Conservation (phyloP, 2,329 filamentous ascomycete species). For the Periconia digitata region DNA sequence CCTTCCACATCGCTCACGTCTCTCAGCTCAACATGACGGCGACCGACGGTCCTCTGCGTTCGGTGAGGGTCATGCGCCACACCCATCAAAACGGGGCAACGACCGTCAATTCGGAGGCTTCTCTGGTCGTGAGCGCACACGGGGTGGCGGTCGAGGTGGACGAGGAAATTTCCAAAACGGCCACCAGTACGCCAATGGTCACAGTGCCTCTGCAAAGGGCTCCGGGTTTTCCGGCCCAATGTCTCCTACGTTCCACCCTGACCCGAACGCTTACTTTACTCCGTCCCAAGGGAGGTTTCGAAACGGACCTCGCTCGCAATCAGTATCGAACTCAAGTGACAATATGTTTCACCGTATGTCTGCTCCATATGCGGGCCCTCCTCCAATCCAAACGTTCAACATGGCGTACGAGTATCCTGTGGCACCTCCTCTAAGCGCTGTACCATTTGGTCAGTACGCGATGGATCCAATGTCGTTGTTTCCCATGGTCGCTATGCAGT, state of each 20-base stretch:
- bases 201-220: constrained; percentile 33
- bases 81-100: constrained; percentile 26
- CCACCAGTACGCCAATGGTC: constrained; percentile 45
- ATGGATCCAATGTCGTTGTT: constrained; percentile 60
- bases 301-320: constrained; percentile 60
- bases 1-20: background rate
- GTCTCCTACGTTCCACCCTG: constrained; percentile 39
- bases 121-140: constrained; percentile 48
- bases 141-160: constrained; percentile 51
- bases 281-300: constrained; percentile 47
- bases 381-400: constrained; percentile 54
- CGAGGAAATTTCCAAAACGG: constrained; percentile 41
- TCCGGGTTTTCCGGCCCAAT: constrained; percentile 40
- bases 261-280: constrained; percentile 37
- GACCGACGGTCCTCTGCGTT: constrained; percentile 31
- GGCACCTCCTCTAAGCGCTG: constrained; percentile 59
- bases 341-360: constrained; percentile 50
- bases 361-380: constrained; percentile 35
- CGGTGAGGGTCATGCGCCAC: constrained; percentile 32
- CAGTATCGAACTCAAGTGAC: constrained; percentile 61
- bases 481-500: constrained; percentile 61
- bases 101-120: constrained; percentile 42
- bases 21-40: constrained; percentile 21
- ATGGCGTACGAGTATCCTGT: constrained; percentile 58
- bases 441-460: constrained; percentile 60